Evolutionary conservation across 768 basidiomycete species (phyloP), one percentile per base, ranked within the genome.

Genomic region (Mycena metata): DNA sequence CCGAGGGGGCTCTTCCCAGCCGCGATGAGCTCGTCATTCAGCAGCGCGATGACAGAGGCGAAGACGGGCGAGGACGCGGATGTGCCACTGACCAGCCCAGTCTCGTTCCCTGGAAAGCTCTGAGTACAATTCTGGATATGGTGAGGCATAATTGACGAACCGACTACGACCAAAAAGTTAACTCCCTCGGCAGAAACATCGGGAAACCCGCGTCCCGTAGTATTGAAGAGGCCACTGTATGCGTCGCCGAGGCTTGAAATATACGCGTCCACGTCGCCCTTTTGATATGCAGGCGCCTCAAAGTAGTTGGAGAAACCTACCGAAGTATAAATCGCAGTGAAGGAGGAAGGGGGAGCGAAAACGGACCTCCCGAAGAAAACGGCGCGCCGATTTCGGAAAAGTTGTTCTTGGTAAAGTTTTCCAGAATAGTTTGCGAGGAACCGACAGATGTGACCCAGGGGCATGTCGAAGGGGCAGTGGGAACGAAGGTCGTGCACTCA

Each of bases 231-330:
- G n/a, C n/a, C n/a, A n/a, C n/a, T n/a, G n/a, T n/a, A n/a, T n/a
- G n/a, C n/a, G n/a, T n/a, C n/a, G 1, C 73, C 72, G 35, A 66
- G 52, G 4, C 70, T 64, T 45, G 54, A 57, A 71, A 83, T 41
- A 59, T 78, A 83, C n/a, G 59, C 42, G 2, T 52, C 24, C 15
- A 82, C 81, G 24, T 69, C 76, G 0, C 33, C 54, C 61, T 75
- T 67, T 61, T 83, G 82, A 60, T 84, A 83, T 9, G 66, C 45
- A 19, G 82, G 82, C 6, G 75, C 64, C 13, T 72, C 56, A 64
- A 83, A 83, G 70, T 76, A 77, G 72, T 83, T 83, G 67, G 79
- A 79, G 72, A 83, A 83, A 64, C 82, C 82, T 46, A 65, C 83
- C 82, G 23, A 66, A 36, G 47, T 56, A 49, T 60, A 26, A 67